phyloP scores from a whole-genome alignment of 495 filamentous ascomycete species.

The Aspergillus incahuasiensis region DNA sequence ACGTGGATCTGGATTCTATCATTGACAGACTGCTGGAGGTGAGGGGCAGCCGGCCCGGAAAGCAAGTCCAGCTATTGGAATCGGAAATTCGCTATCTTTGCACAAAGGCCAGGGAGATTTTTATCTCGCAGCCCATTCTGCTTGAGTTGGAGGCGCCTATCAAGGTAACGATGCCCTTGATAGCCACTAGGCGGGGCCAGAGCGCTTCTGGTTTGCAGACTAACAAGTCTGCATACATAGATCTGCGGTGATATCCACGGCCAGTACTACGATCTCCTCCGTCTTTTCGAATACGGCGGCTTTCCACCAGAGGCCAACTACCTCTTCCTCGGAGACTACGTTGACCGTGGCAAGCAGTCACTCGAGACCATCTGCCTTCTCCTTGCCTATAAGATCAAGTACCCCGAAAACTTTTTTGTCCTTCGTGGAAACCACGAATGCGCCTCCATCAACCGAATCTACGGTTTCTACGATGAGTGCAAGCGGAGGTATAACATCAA shows the following conservation, averaged over 20 bases:
- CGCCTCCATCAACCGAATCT: conserved; percentile 99
- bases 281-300: conserved; percentile 96
- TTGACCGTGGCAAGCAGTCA: conserved; percentile 98
- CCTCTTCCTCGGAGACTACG: conserved; percentile 98
- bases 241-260: conserved; percentile 99
- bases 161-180: conserved; percentile 62
- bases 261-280: conserved; percentile 97
- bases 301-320: conserved; percentile 99
- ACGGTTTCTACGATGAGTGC: conserved; percentile 99
- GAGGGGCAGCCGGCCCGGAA: conserved; percentile 93
- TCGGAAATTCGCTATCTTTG: conserved; percentile 96
- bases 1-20: conserved; percentile 98
- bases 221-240: conserved; percentile 40
- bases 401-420: conserved; percentile 99
- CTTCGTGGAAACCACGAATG: conserved; percentile 98
- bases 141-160: conserved; percentile 97
- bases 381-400: conserved; percentile 99
- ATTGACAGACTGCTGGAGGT: conserved; percentile 98
- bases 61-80: conserved; percentile 96
- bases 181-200: background rate
- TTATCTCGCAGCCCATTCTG: conserved; percentile 98
- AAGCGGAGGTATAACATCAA: conserved; percentile 99
- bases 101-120: conserved; percentile 98
- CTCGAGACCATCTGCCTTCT: conserved; percentile 98
- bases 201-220: background rate